Base-by-base conservation (phyloP, 805 yeast genomes). In the Cyberlindnera japonica region DNA sequence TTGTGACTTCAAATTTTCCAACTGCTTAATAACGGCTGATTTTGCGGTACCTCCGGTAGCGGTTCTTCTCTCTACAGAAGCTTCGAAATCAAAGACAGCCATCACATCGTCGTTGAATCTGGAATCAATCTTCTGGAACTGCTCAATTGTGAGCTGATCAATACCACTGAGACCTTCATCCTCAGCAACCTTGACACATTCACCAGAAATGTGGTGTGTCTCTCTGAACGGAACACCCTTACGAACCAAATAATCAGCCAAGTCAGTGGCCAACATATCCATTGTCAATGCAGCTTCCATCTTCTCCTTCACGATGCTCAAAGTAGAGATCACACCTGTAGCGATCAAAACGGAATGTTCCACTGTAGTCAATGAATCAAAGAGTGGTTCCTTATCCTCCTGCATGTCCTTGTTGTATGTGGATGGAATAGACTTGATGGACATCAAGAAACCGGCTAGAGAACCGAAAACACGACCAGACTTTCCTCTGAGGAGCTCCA, bases 161-260 rank as follows among this genome's bases (percentile, higher is more conserved):
- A 93, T 93, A 38, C 97, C 97, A 7, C 82, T 68, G 31, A 87
- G 68, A 16, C 74, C 75, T 45, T 72, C 65, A 45, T 77, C 90
- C 69, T 93, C 99, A 6, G 98, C 96, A 33, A 68, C 64, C 48
- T 95, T 80, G 33, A 93, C 99, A 68, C 97, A 93, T 64, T 89
- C 96, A 42, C 99, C 99, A 6, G 97, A 88, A 47, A 93, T 93
- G 64, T 93, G 98, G 68, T 93, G 99, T 1, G 99, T 93, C 68
- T 93, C 98, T 72, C 99, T 87, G 71, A 93, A 93, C 42, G 99
- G 99, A 51, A 93, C 99, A 45, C 99, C 99, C 64, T 83, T 90
- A 69, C 96, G 83, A 37, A 93, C 99, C 50, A 93, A 74, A 64
- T 93, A 93, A 64, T 93, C 99, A 29, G 99, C 99, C 54, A 93